Evolutionary conservation across 2,329 filamentous ascomycete genomes (phyloP), one percentile per base, ranked within the genome.

Genomic region (Exophiala phaeomuriformis): DNA sequence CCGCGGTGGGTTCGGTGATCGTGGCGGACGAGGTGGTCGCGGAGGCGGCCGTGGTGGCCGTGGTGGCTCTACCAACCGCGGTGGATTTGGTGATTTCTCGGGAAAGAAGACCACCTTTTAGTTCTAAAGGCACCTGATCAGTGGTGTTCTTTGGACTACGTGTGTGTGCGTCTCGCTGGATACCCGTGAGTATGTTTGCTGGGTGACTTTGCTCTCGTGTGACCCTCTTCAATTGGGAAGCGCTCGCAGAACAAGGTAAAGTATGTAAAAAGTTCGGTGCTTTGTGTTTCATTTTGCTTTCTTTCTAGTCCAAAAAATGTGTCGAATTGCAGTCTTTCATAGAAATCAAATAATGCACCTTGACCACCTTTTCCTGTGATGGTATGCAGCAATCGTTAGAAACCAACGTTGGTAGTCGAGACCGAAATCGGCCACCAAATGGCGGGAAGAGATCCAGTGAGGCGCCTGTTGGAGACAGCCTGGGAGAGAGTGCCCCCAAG

Each of bases 31-130:
- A 51, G 66, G 70, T 52, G 64, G 72, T 56, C 64, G 72, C 52
- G 72, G 75, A 43, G 72, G 73, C 57, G 74, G 71, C 65, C 75
- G 79, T 49, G 66, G 67, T 47, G 67, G 71, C 52, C 66, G 71
- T 53, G 72, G 41, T 40, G 72, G 12, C 32, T 32, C 44, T 4
- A 47, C 44, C 8, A 47, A 47, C 32, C 44, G 44, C 50, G 74
- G 77, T 32, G 80, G 80, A 65, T 72, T 83, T 64, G 77, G 81
- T 56, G 79, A 84, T 67, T 88, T 86, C 77, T 76, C 82, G 72
- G 89, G 88, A 72, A 85, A 82, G 76, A 93, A 90, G 83, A 83
- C 82, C 68, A 86, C 82, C 61, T 88, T 88, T 69, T 75, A 74
- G 57, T 48, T 45, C 27, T 44, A 50, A 37, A 37, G 8, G 43